Base-by-base conservation (phyloP, 805 yeast genomes). In the Hanseniaspora meyeri region DNA sequence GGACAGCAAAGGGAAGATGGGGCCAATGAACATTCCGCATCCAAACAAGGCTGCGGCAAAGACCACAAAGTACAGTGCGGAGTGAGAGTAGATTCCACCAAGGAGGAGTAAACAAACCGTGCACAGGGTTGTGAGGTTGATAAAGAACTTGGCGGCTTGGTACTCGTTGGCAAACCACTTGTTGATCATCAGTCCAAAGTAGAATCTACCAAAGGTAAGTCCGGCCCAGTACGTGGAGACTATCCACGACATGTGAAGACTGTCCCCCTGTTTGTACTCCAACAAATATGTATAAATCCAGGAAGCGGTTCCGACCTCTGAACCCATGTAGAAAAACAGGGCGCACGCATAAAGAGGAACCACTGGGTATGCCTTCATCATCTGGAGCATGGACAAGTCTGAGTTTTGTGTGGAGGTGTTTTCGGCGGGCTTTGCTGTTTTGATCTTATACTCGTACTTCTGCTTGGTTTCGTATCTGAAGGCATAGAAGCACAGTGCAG, bases 141-240 rank as follows among this genome's bases (percentile, higher is more conserved):
- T 60, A 58, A 72, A 73, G 19, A 63, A 59, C 16, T 58, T 68
- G 60, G 64, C 71, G 60, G 66, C 72, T 40, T 64, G 71, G 60
- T 62, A 72, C 62, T 77, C 84, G 60, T 70, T 75, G 19, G 59
- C 63, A 61, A 80, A 80, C 51, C 61, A 69, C 53, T 71, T 68
- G 14, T 73, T 74, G 0, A 84, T 79, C 9, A 74, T 77, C 63
- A 80, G 78, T 1, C 84, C 83, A 9, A 84, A 67, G 4, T 72
- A 60, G 46, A 84, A 66, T 59, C 91, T 70, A 0, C 91, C 91
- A 16, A 76, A 59, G 0, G 89, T 81, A 20, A 84, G 65, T 0
- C 91, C 91, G 27, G 77, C 75, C 89, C 89, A 84, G 63, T 77
- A 83, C 16, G 86, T 83, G 5, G 87, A 77, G 0, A 84, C 80